phyloP scores from a whole-genome alignment of 805 yeast genomes.

The Helenozyma baotianmanensis region DNA sequence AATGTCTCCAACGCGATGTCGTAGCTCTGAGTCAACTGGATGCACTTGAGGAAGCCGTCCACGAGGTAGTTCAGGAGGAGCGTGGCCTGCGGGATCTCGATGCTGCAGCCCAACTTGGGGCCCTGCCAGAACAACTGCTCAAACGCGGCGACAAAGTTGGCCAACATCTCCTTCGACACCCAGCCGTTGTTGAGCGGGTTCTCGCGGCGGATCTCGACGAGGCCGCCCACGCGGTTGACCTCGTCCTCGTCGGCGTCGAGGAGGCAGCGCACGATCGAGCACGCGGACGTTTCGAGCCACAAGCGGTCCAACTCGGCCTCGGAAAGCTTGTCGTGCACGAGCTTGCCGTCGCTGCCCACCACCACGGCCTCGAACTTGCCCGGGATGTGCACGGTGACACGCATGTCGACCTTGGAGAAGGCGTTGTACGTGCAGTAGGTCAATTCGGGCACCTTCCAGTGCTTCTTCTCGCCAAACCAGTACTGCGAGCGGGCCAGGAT shows the following conservation, averaged over 20 bases:
- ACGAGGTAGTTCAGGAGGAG: slow-evolving; percentile 63
- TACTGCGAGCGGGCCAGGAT: slow-evolving; percentile 56
- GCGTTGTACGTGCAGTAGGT: slow-evolving; percentile 62
- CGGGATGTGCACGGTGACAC: slow-evolving; percentile 70
- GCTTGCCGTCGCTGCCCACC: slow-evolving; percentile 49
- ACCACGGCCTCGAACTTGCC: slow-evolving; percentile 61
- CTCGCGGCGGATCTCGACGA: slow-evolving; percentile 80
- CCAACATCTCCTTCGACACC: slow-evolving; percentile 38
- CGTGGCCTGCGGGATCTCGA: slow-evolving; percentile 68
- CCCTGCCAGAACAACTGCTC: slow-evolving; percentile 66
- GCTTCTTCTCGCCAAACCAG: slow-evolving; percentile 76
- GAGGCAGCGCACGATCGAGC: slow-evolving; percentile 72
- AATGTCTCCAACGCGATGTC: slow-evolving; percentile 59
- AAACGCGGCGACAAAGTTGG: slow-evolving; percentile 57
- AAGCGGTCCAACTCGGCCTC: slow-evolving; percentile 50
- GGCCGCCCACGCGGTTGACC: slow-evolving; percentile 42
- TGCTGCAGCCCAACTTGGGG: slow-evolving; percentile 56
- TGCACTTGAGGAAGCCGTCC: slow-evolving; percentile 63
- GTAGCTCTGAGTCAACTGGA: slow-evolving; percentile 62
- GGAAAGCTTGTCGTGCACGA: slow-evolving; percentile 44
- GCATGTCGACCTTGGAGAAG: slow-evolving; percentile 59
- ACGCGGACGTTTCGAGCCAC: slow-evolving; percentile 52
- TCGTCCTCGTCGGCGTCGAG: slow-evolving; percentile 71
- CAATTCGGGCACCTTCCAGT: slow-evolving; percentile 67
- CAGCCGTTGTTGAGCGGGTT: slow-evolving; percentile 62